Base-by-base conservation (phyloP, 345 rosid genomes). In the Angophora floribunda region DNA sequence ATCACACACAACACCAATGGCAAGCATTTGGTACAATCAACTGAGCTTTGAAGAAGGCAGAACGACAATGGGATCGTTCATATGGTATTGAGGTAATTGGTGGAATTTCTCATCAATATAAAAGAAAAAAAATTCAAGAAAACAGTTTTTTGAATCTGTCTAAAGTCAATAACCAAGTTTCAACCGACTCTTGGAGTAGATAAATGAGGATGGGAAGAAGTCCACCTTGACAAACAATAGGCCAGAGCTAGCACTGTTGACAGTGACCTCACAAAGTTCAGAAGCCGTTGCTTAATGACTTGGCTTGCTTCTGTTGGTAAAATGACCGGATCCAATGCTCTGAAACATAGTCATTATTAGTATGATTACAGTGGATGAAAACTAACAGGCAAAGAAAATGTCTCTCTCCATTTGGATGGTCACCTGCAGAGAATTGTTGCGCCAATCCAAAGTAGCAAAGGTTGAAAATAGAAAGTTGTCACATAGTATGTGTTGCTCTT, bases 371-470 rank as follows among this genome's bases (percentile, higher is more conserved):
- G 84, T 75, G 84, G 41, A 75, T 75, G 82, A 75, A 75, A 9
- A 36, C 47, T 75, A 41, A 70, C 45, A 51, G 41, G 47, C 53
- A 85, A 55, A 30, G 47, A 85, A 28, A 51, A 55, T 44, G 61
- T 28, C 44, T 51, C 61, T 85, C 87, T 85, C 57, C 63, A 30
- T 53, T n/a, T 57, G 59, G 61, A 51, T 36, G 36, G 61, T 52
- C 85, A 97, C 99, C 99, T 92, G 99, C 99, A 96, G 89, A 95
- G 89, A 44, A 96, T 97, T 88, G 91, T 90, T 45, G 95, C 95
- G 85, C 98, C 98, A 63, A 94, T 92, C 97, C 99, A 97, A 87
- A 97, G 93, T 90, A 96, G 91, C 92, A 95, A 90, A 32, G 99
- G 99, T 89, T 94, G 97, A 89, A 97, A 51, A 92, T 96, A 97